Conservation (phyloP, 768 basidiomycete genomes). For the Tricholoma sp. region DNA sequence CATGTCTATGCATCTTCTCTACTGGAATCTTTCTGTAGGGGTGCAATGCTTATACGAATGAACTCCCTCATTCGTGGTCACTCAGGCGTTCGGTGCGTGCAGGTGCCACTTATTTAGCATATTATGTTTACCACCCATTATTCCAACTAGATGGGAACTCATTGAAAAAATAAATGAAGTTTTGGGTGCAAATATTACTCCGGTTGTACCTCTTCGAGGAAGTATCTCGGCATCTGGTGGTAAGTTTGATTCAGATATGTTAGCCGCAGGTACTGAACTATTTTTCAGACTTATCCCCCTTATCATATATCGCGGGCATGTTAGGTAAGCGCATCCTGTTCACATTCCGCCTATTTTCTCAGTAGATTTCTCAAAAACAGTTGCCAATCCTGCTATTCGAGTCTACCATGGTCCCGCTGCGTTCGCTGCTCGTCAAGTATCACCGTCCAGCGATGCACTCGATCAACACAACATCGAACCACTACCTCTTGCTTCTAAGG, state of each 20-base stretch:
- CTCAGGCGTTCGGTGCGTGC: conserved; percentile 58
- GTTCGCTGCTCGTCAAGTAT: conserved; percentile 45
- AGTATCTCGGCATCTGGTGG: conserved; percentile 79
- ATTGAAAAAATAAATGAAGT: conserved; percentile 66
- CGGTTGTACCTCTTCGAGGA: conserved; percentile 74
- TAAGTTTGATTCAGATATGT: conserved; percentile 21
- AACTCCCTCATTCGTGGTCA: conserved; percentile 81
- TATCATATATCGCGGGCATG: conserved; percentile 64
- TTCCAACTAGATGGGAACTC: conserved; percentile 55
- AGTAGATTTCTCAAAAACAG: conserved; percentile 11
- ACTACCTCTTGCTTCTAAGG: conserved; percentile 57
- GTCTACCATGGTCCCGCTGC: conserved; percentile 50
- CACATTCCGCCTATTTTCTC: not conserved
- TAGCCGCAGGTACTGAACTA: not conserved
- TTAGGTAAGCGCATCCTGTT: conserved; percentile 34
- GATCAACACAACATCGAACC: conserved; percentile 49
- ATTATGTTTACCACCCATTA: not conserved
- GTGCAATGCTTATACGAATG: conserved; percentile 73
- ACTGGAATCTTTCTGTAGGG: conserved; percentile 42
- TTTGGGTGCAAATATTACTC: conserved; percentile 57
- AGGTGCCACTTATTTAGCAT: not conserved
- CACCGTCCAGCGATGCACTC: conserved; percentile 49
- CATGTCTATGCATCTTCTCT: conserved; percentile 25
- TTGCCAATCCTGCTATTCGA: conserved; percentile 21
- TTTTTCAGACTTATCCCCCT: conserved; percentile 39